phyloP scores from a whole-genome alignment of 768 basidiomycete species.

The Boletales sp. region DNA sequence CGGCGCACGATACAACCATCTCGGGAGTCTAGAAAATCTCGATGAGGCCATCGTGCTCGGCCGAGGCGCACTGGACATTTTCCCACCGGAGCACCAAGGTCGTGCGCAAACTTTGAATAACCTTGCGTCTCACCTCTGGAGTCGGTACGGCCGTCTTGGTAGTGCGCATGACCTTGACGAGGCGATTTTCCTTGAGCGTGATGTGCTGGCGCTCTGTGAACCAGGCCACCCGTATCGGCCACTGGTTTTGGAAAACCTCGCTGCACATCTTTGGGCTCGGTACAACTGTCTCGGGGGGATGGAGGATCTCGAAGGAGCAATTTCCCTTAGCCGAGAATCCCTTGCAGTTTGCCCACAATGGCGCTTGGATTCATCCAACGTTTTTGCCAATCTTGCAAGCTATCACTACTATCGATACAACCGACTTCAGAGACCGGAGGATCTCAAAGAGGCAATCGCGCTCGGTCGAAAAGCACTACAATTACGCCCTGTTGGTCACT shows the following conservation, averaged over 20 bases:
- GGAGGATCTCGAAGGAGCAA: not conserved
- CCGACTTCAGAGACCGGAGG: not conserved
- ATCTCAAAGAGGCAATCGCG: not conserved
- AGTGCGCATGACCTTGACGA: conserved; percentile 11
- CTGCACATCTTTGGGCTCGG: not conserved
- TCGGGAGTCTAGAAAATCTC: not conserved
- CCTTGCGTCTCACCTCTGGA: conserved; percentile 12
- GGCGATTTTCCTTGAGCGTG: conserved; percentile 14
- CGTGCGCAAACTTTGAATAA: conserved; percentile 4
- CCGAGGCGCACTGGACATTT: not conserved
- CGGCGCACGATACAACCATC: not conserved
- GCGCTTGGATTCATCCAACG: not conserved
- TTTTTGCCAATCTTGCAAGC: not conserved
- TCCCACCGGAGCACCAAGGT: conserved; percentile 4
- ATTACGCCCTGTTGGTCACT: not conserved
- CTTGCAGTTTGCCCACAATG: not conserved
- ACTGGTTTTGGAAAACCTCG: not conserved
- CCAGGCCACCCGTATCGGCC: not conserved
- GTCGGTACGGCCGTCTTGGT: not conserved
- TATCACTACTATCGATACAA: not conserved
- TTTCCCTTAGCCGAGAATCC: not conserved
- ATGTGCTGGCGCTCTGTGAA: not conserved
- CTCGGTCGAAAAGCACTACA: not conserved
- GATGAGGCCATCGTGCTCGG: not conserved
- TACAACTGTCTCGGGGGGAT: not conserved